Percentiles rank a stretch among this genome's conserved stretches.
Conservation (phyloP, 495 filamentous ascomycete species). For the Chaetomium fimeti region DNA sequence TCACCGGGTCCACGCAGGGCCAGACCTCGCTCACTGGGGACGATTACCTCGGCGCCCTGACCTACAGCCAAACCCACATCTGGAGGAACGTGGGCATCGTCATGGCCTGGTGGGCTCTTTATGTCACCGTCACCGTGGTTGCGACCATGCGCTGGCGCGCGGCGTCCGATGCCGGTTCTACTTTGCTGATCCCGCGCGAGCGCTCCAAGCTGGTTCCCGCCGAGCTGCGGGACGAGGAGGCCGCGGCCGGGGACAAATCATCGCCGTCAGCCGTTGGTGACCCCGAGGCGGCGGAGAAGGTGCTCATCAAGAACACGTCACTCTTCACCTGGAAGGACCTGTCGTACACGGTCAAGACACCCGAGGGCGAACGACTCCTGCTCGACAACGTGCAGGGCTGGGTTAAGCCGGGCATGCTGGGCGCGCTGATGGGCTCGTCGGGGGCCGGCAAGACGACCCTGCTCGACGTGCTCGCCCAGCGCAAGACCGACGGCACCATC, state of each 20-base stretch:
- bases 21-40: constrained; percentile 56
- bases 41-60: constrained; percentile 58
- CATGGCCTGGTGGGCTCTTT: constrained; percentile 64
- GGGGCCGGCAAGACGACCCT: constrained; percentile 76
- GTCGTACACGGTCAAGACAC: constrained; percentile 63
- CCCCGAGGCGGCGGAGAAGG: constrained; percentile 36
- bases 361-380: constrained; percentile 55
- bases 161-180: constrained; percentile 33
- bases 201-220: constrained; percentile 26
- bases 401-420: constrained; percentile 75
- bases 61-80: constrained; percentile 63
- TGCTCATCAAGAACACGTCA: constrained; percentile 50
- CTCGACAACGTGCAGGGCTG: constrained; percentile 71
- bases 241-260: constrained; percentile 44
- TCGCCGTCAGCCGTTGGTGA: constrained; percentile 21
- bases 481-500: constrained; percentile 70
- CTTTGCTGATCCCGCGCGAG: constrained; percentile 40
- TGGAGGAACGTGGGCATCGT: constrained; percentile 83
- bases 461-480: constrained; percentile 66
- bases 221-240: constrained; percentile 30
- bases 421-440: constrained; percentile 78
- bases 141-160: constrained; percentile 56
- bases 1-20: constrained; percentile 54
- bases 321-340: constrained; percentile 63
- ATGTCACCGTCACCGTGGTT: constrained; percentile 63